Conservation (phyloP, 805 yeast species). For the Kodamaea kakaduensis region DNA sequence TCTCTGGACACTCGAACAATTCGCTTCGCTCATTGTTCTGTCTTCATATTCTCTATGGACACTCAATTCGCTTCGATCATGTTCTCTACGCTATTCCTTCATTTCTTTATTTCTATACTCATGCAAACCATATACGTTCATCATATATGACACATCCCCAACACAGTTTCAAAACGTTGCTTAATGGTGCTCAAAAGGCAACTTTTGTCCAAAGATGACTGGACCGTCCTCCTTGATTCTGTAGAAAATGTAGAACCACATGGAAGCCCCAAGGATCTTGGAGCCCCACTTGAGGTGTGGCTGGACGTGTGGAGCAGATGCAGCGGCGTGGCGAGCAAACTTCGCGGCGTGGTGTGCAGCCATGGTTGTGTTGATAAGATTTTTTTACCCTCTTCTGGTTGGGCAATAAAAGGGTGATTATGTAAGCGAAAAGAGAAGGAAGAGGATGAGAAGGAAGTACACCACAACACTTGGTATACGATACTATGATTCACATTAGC, state of each 20-base stretch:
- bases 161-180: too few species aligned
- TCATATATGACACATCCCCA: too few species aligned
- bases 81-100: not conserved
- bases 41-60: not conserved
- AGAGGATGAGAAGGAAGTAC: too few species aligned
- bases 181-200: conserved; percentile 37
- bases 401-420: too few species aligned
- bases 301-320: conserved; percentile 64
- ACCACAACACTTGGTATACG: too few species aligned
- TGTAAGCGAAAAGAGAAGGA: too few species aligned
- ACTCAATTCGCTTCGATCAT: not conserved
- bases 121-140: too few species aligned
- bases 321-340: conserved; percentile 53
- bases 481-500: too few species aligned
- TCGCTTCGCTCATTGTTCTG: too few species aligned
- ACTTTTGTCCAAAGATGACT: conserved; percentile 49
- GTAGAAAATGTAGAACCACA: conserved; percentile 88
- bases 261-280: conserved; percentile 72
- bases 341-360: conserved; percentile 42
- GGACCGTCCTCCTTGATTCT: conserved; percentile 71
- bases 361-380: conserved; percentile 19
- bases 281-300: conserved; percentile 55
- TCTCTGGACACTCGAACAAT: too few species aligned
- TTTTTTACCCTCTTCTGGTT: conserved; percentile 6
- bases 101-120: conserved; percentile 2